Percentiles rank a stretch among this genome's conserved stretches.
phyloP scores from a whole-genome alignment of 352 stramenopile genomes.

The Globisporangium okanoganense region DNA sequence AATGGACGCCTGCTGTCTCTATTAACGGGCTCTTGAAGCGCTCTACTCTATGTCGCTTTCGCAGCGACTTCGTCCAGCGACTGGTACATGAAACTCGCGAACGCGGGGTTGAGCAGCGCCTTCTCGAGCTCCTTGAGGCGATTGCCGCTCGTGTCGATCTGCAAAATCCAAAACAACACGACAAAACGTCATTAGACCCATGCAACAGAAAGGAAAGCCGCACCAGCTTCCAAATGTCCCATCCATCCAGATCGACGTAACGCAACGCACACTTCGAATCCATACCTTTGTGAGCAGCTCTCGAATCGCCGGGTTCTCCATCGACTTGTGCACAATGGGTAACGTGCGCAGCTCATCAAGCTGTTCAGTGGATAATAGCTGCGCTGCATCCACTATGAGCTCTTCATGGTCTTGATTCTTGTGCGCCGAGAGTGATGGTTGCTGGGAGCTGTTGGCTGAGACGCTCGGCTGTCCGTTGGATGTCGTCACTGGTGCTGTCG shows the following conservation, averaged over 20 bases:
- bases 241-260: no score
- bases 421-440: conserved; percentile 2
- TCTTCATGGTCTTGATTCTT: conserved; percentile 23
- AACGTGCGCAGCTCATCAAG: conserved; percentile 38
- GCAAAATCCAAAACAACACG: background rate
- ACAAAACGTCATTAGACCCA: background rate
- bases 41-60: conserved; percentile 1
- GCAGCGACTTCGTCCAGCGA: conserved; percentile 50
- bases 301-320: conserved; percentile 46
- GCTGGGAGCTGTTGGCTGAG: background rate
- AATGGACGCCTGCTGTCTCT: no score
- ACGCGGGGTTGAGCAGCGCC: conserved; percentile 59
- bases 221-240: background rate
- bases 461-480: background rate
- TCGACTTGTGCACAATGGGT: conserved; percentile 27
- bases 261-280: background rate
- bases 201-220: conserved; percentile 3
- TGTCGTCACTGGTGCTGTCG: background rate
- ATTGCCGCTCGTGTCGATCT: conserved; percentile 64
- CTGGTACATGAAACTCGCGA: conserved; percentile 78
- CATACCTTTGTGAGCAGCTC: conserved; percentile 52
- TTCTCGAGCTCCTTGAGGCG: conserved; percentile 78
- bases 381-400: conserved; percentile 22
- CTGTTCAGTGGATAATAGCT: conserved; percentile 52
- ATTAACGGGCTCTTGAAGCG: no score